Evolutionary conservation across 352 stramenopile genomes (phyloP), one percentile per base, ranked within the genome.

Genomic region (Phytophthora pistaciae): DNA sequence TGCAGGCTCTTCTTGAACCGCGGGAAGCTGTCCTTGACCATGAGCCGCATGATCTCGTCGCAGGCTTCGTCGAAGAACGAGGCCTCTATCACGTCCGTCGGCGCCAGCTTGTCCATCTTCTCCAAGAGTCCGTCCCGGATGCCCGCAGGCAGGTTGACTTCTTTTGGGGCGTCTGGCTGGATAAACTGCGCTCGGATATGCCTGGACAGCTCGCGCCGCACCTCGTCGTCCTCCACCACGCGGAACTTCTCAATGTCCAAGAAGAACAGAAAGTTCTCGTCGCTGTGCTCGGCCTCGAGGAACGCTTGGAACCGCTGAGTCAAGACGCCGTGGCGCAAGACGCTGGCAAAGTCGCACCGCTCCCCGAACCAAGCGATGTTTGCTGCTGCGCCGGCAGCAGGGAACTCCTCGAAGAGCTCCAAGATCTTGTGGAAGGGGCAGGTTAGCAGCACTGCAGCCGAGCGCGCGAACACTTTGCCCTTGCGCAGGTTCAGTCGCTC

Each of bases 191-290:
- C 68, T 18, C 69, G 70, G 29, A 94, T 91, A 48, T 84, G 70
- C 5, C 66, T 66, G 0, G 85, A 75, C 23, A 84, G 59, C 25
- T 68, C 33, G 3, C 74, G 73, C 29, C 80, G 79, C 21, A 80
- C 75, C 6, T 33, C 33, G 13, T 74, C 64, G 7, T 73, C 63
- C 27, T 66, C 38, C 0, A 73, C 53, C 0, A 58, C 36, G 9
- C 84, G 80, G 36, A 87, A 93, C 49, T 77, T 79, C 33, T 92
- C 81, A 13, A 95, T 78, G 38, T 91, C 83, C 25, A 91, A 67
- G 50, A 86, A 91, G 53, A 95, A 95, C 23, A 82, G 72, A 46
- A 90, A 92, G 60, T 95, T 95, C 53, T 95, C 87, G 42, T 93
- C 87, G 14, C 85, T 93, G 54, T 93, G 87, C 57, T 95, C 87